Evolutionary conservation across 2,329 filamentous ascomycete species (phyloP), one percentile per base, ranked within the genome.

Genomic region (Exophiala bonariae): DNA sequence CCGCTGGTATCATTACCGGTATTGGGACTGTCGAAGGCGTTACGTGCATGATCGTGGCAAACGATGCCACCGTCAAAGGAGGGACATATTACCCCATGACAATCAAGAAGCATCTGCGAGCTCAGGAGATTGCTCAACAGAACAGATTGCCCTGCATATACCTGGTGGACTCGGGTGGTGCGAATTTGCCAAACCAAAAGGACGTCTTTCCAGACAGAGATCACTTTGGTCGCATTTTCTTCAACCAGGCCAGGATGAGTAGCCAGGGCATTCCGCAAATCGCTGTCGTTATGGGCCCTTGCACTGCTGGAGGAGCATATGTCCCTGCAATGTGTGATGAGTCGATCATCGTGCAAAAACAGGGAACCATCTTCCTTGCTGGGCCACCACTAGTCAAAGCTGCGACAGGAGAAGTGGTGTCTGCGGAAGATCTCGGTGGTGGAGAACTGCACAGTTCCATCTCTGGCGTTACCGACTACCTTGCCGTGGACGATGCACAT

Each of bases 251-350:
- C 2, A 79, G 89, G 61, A 96, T 97, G 90, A 93, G 87, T 58
- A 80, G 86, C 2, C 73, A 85, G 57, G 89, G 90, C 3, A 95
- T 97, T 52, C 92, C 92, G 1, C 92, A 97, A 64, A 87, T 99
- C 59, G 85, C 89, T 8, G 89, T 96, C 2, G 92, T 99, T 37
- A 96, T 99, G 92, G 92, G 92, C 1, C 88, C 92, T 34, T 99
- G 93, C 71, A 99, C 93, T 1, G 92, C 92, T 2, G 92, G 92
- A 41, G 92, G 92, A 38, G 92, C 92, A 18, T 97, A 99, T 66
- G 91, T 97, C 9, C 92, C 92, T 9, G 89, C 89, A 61, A 97
- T 99, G 92, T 92, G 87, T 51, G 93, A 97, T 66, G 93, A 97
- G 76, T 90, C 83, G 64, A 96, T 99, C 68, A 97, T 99, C 56